Evolutionary conservation across 2,329 filamentous ascomycete species (phyloP).

Genomic region (Aspergillus cejpii): DNA sequence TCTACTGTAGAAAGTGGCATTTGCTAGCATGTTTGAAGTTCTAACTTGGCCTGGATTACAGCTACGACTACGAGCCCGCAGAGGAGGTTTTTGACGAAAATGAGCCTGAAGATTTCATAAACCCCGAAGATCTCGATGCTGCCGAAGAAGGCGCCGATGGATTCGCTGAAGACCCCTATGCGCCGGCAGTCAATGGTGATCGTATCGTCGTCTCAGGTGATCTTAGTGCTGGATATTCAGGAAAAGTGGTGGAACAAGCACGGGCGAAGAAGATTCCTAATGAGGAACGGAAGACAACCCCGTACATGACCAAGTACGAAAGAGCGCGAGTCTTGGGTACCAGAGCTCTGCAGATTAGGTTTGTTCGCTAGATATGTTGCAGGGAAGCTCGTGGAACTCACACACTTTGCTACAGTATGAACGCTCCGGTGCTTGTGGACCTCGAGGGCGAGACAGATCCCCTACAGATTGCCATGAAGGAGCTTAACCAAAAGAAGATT

Average conservation of each 20-base stretch:
- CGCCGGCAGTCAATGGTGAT: slow-evolving; percentile 35
- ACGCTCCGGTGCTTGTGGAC: slow-evolving; percentile 92
- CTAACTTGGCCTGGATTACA: slow-evolving; percentile 23
- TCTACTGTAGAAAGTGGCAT: slow-evolving; percentile 9
- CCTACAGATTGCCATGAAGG: slow-evolving; percentile 93
- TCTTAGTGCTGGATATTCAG: slow-evolving; percentile 42
- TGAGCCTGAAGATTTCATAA: slow-evolving; percentile 52
- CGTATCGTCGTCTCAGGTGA: slow-evolving; percentile 45
- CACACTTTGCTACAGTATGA: slow-evolving; percentile 63
- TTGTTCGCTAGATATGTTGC: slow-evolving; percentile 25
- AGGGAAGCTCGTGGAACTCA: not conserved
- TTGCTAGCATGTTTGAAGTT: slow-evolving; percentile 17
- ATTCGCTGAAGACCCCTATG: slow-evolving; percentile 45
- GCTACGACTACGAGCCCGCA: slow-evolving; percentile 52
- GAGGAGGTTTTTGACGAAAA: slow-evolving; percentile 63
- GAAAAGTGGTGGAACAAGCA: slow-evolving; percentile 52
- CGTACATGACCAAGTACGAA: slow-evolving; percentile 99
- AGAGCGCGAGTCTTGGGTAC: slow-evolving; percentile 88
- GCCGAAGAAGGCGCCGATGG: slow-evolving; percentile 50
- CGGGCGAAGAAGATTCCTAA: slow-evolving; percentile 83
- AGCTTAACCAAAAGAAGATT: slow-evolving; percentile 97
- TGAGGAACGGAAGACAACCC: slow-evolving; percentile 82
- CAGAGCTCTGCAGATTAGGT: slow-evolving; percentile 92
- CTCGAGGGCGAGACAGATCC: slow-evolving; percentile 97
- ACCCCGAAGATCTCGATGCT: slow-evolving; percentile 49